phyloP scores from a whole-genome alignment of 2,329 filamentous ascomycete species.

The Trichoderma guizhouense region DNA sequence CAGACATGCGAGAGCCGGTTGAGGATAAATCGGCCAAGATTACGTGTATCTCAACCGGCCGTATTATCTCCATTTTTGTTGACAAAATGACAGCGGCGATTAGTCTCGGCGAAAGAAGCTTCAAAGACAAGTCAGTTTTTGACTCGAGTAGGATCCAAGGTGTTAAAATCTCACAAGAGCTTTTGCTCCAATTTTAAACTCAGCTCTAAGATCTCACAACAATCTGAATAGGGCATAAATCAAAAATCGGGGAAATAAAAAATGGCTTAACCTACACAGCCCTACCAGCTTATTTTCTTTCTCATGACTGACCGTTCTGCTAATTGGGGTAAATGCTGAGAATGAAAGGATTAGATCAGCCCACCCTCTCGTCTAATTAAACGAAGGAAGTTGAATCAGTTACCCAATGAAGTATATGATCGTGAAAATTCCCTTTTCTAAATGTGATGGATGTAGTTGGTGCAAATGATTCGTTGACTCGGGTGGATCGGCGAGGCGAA shows the following conservation, averaged over 20 bases:
- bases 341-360: not conserved
- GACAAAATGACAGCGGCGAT: not conserved
- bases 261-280: not conserved
- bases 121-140: not conserved
- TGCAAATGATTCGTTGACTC: not conserved
- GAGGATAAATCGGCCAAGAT: not conserved
- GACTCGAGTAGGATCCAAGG: not conserved
- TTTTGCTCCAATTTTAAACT: not conserved
- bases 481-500: not conserved
- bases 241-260: not conserved
- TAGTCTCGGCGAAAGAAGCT: not conserved
- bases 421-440: not conserved
- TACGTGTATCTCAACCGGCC: not conserved
- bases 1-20: not conserved
- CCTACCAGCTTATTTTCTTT: not conserved
- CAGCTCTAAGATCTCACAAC: not conserved
- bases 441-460: not conserved
- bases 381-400: not conserved
- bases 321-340: not conserved
- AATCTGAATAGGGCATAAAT: not conserved
- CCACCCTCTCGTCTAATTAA: not conserved
- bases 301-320: not conserved
- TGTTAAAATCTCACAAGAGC: conserved; percentile 8
- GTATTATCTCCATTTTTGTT: not conserved
- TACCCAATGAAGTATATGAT: not conserved